These are phyloP conservation scores for Polygonum maritimum DNA, from an alignment of 148 eudicot species.

Conservation along the genomic window DNA sequence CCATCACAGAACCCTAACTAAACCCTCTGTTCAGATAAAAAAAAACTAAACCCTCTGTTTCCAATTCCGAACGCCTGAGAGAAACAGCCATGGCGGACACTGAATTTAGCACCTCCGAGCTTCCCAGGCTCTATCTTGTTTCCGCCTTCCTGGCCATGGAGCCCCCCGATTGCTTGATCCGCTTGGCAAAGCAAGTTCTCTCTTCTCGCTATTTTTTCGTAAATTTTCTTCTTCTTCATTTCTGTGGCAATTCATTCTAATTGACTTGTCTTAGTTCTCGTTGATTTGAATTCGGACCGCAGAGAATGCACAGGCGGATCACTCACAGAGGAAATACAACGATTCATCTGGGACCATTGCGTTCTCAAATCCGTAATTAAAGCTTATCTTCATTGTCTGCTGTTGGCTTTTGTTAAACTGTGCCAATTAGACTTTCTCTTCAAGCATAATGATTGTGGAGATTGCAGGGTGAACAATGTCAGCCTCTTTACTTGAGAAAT, in stretches of 20 bases:
- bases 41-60: neutral
- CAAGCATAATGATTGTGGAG: neutral
- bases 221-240: no score
- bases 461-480: conserved; percentile 42
- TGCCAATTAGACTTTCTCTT: neutral
- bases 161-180: conserved; percentile 46
- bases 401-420: neutral
- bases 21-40: neutral
- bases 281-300: neutral
- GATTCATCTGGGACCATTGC: conserved; percentile 66
- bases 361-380: conserved; percentile 41
- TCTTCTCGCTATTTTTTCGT: no score
- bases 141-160: conserved; percentile 88
- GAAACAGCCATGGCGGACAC: conserved; percentile 16
- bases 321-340: conserved; percentile 54
- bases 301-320: conserved; percentile 71
- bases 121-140: conserved; percentile 28
- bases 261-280: neutral
- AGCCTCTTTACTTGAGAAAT: conserved; percentile 45
- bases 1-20: neutral
- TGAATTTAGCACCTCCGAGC: conserved; percentile 13
- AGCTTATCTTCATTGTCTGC: neutral
- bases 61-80: neutral
- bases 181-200: conserved; percentile 40
- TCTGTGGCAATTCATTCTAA: neutral